Evolutionary conservation across 768 basidiomycete genomes (phyloP), one percentile per base, ranked within the genome.

Genomic region (Tylopilus felleus): DNA sequence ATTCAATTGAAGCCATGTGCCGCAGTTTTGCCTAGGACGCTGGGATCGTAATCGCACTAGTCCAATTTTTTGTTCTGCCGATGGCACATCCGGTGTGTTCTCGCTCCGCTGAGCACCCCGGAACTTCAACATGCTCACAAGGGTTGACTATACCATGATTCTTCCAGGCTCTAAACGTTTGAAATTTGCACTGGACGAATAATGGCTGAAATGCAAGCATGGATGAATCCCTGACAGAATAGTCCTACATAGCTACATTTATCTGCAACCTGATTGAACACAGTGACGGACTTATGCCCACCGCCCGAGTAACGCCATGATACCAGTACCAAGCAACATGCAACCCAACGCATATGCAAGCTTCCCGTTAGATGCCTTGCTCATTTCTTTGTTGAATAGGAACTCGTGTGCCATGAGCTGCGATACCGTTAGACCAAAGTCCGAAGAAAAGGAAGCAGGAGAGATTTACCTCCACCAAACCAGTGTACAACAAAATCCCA

Each of bases 321-420:
- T 48, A 1, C 78, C 93, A 23, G 85, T 86, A 10, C 95, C 95
- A 9, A 85, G 55, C n/a, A 87, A 59, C 85, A 97, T 92, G 60
- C 83, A 86, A n/a, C 72, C 69, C 56, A 93, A 57, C 8, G 90
- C 85, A 58, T 90, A 96, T 0, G 77, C 70, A n/a, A 96, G 71
- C 62, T 83, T 83, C 25, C 69, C 63, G 49, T 81, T 82, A 6
- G 84, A 82, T 5, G 80, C 80, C n/a, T 81, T 76, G 68, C 86
- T 82, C 86, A 94, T 91, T 53, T 90, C 82, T 54, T 85, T 82
- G 75, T 84, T 93, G 74, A 96, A 93, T 38, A 98, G 65, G 72
- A 98, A 97, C 65, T 98, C 96, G 66, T 97, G 95, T 1, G 93
- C 96, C 42, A 98, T 78, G 0, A 97, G 79, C 86, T 88, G 57